Conservation (phyloP, 768 basidiomycete genomes). For the Terana coerulea region DNA sequence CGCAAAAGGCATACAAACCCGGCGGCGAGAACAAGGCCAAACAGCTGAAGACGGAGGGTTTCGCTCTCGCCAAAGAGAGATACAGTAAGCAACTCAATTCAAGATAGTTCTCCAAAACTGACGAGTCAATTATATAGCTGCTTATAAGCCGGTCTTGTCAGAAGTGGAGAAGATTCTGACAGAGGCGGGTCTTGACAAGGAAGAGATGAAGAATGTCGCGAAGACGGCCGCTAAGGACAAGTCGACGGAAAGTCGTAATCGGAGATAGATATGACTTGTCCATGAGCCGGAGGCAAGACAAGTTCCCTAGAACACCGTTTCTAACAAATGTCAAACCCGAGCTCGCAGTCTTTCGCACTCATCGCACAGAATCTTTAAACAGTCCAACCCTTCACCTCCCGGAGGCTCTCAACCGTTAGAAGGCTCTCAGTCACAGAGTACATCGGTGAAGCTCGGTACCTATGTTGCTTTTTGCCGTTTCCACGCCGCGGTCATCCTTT, state of each 20-base stretch:
- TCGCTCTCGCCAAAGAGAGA: constrained; percentile 66
- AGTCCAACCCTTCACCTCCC: no score
- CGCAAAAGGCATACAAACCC: constrained; percentile 57
- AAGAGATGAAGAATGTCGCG: constrained; percentile 66
- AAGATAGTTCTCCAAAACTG: constrained; percentile 29
- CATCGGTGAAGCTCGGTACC: no score
- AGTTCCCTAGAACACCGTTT: no score
- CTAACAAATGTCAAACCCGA: no score
- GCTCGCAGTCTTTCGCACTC: no score
- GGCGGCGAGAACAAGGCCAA: constrained; percentile 76
- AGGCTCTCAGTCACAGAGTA: no score
- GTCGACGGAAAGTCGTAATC: constrained; percentile 47
- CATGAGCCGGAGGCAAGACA: no score
- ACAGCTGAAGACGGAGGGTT: constrained; percentile 72
- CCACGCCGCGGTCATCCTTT: neutral
- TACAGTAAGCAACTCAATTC: constrained; percentile 54
- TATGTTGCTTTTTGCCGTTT: neutral
- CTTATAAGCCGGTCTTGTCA: constrained; percentile 76
- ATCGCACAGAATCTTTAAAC: no score
- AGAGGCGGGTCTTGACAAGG: constrained; percentile 82
- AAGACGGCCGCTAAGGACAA: constrained; percentile 36
- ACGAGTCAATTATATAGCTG: constrained; percentile 38
- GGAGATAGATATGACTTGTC: no score
- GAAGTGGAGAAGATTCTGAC: constrained; percentile 81
- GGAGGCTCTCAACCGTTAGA: no score